Evolutionary conservation across 2,329 filamentous ascomycete species (phyloP).

Genomic region (Fusarium xylarioides): DNA sequence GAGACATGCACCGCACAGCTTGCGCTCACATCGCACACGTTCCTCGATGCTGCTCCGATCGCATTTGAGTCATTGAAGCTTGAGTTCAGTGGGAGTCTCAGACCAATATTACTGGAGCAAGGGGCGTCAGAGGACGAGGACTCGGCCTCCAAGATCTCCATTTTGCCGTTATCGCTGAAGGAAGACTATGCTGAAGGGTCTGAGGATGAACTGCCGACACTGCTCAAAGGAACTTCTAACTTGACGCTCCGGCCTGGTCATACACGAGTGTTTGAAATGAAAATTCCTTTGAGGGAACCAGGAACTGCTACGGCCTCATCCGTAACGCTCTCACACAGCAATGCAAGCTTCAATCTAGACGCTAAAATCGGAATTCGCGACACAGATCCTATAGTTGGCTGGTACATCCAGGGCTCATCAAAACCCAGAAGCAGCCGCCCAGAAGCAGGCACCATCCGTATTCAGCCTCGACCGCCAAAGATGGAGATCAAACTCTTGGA

Average conservation of each 20-base stretch:
- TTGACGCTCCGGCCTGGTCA: constrained; percentile 73
- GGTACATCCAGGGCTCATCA: constrained; percentile 58
- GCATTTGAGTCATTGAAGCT: constrained; percentile 62
- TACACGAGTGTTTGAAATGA: constrained; percentile 75
- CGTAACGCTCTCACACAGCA: constrained; percentile 70
- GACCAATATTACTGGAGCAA: constrained; percentile 62
- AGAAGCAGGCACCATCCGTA: constrained; percentile 67
- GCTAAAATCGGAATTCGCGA: constrained; percentile 67
- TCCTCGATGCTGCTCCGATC: constrained; percentile 61
- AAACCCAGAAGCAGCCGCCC: constrained; percentile 59
- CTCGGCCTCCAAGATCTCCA: constrained; percentile 20
- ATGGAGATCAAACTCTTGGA: constrained; percentile 76
- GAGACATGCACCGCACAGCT: constrained; percentile 68
- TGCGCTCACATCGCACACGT: constrained; percentile 64
- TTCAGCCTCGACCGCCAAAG: constrained; percentile 91
- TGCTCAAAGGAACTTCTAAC: constrained; percentile 66
- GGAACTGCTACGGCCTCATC: constrained; percentile 76
- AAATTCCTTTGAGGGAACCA: constrained; percentile 79
- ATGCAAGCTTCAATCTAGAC: constrained; percentile 72
- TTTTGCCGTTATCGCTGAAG: constrained; percentile 43
- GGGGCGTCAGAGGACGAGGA: constrained; percentile 27
- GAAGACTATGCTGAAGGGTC: constrained; percentile 44
- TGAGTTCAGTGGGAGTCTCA: constrained; percentile 66
- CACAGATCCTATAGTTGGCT: constrained; percentile 54
- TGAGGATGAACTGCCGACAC: constrained; percentile 44